phyloP scores from a whole-genome alignment of 805 yeast genomes.

The Kuraishia capsulata region DNA sequence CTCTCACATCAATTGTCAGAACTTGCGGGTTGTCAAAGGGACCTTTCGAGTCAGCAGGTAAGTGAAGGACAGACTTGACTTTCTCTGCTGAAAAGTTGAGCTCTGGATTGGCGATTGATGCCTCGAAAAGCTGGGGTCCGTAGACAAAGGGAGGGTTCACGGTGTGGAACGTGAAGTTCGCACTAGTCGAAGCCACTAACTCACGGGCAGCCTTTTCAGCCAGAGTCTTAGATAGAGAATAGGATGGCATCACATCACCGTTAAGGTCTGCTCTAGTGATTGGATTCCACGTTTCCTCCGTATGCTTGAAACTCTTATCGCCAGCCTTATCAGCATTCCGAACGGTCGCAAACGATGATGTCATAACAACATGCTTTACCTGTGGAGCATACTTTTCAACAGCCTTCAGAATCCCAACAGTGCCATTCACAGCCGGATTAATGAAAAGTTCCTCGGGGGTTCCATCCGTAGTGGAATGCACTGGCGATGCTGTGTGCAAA shows the following conservation, averaged over 20 bases:
- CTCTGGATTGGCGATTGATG: constrained; percentile 15
- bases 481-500: constrained; percentile 27
- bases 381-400: constrained; percentile 25
- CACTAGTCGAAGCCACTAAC: constrained; percentile 29
- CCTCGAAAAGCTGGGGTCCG: constrained; percentile 43
- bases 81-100: constrained; percentile 24
- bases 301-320: constrained; percentile 9
- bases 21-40: constrained; percentile 1
- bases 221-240: constrained; percentile 36
- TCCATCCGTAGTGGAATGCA: constrained; percentile 15
- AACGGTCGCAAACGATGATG: constrained; percentile 45
- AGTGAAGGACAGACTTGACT: constrained; percentile 12
- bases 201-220: constrained; percentile 59
- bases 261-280: constrained; percentile 23
- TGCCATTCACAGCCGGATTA: constrained; percentile 36
- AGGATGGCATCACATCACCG: constrained; percentile 15
- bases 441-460: constrained; percentile 32
- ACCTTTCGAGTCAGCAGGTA: constrained; percentile 10
- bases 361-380: constrained; percentile 29
- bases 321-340: constrained; percentile 13
- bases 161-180: constrained; percentile 28
- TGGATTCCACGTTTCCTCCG: constrained; percentile 29
- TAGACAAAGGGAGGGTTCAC: constrained; percentile 36
- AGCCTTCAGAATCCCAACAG: constrained; percentile 29
- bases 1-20: constrained; percentile 44